Conservation (phyloP, 108 stramenopile species). For the Chaetoceros muelleri region DNA sequence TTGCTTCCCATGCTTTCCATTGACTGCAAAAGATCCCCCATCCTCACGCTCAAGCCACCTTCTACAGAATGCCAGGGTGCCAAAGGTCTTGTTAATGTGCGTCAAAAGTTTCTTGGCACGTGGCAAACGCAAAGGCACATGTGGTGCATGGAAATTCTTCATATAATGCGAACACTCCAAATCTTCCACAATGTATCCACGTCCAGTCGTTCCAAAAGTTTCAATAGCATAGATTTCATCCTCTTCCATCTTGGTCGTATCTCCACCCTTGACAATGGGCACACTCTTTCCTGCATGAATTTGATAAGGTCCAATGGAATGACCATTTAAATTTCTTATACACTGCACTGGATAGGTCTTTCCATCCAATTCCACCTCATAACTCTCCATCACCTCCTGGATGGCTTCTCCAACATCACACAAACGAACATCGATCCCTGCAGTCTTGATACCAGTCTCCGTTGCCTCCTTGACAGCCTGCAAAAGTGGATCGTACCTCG, state of each 20-base stretch:
- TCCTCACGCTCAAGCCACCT: slow-evolving; percentile 97
- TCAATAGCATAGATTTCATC: slow-evolving; percentile 98
- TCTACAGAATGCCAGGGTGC: slow-evolving; percentile 96
- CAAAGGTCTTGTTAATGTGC: slow-evolving; percentile 99
- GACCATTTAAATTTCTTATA: slow-evolving; percentile 96
- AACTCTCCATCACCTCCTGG: slow-evolving; percentile 98
- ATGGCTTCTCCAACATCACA: slow-evolving; percentile 95
- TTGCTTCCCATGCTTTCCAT: slow-evolving; percentile 85
- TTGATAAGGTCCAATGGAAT: slow-evolving; percentile 94
- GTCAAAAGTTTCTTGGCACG: slow-evolving; percentile 81
- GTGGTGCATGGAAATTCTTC: slow-evolving; percentile 93
- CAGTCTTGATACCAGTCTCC: slow-evolving; percentile 81
- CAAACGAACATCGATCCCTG: slow-evolving; percentile 94
- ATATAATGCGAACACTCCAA: slow-evolving; percentile 99
- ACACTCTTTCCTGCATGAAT: slow-evolving; percentile 97
- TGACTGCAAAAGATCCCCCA: slow-evolving; percentile 82
- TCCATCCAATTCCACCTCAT: slow-evolving; percentile 94
- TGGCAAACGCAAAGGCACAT: slow-evolving; percentile 89
- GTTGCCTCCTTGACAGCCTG: slow-evolving; percentile 94
- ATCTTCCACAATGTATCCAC: slow-evolving; percentile 95
- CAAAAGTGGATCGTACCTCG: slow-evolving; percentile 81
- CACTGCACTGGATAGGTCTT: slow-evolving; percentile 86
- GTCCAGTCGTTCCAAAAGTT: slow-evolving; percentile 95
- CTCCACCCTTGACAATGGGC: slow-evolving; percentile 91
- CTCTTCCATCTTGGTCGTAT: slow-evolving; percentile 96